A percentile compares a stretch with the other conserved stretches of the same genome.
Conservation (phyloP, 805 yeast genomes). For the Saccharomyces kudriavzevii region DNA sequence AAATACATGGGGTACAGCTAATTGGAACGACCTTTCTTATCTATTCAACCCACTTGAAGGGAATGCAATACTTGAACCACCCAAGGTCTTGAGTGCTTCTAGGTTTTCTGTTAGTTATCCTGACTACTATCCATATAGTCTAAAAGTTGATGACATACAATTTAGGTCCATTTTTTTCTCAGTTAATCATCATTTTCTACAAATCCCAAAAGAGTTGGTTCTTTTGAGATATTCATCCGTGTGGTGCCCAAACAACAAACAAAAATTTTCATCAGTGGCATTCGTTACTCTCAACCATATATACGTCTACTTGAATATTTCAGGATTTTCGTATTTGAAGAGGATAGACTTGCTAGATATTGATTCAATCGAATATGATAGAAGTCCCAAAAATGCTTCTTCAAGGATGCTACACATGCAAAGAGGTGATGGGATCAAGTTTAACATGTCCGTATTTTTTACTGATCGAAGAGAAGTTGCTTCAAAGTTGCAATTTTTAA, state of each 20-base stretch:
- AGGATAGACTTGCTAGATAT: slow-evolving; percentile 40
- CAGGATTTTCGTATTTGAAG: slow-evolving; percentile 62
- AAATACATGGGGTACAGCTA: slow-evolving; percentile 83
- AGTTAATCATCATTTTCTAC: slow-evolving; percentile 15
- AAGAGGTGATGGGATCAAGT: slow-evolving; percentile 42
- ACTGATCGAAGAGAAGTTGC: slow-evolving; percentile 52
- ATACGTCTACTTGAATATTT: slow-evolving; percentile 57
- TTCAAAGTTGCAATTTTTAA: slow-evolving; percentile 48
- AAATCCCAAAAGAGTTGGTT: slow-evolving; percentile 49
- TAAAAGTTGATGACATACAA: slow-evolving; percentile 61
- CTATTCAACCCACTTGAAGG: slow-evolving; percentile 6
- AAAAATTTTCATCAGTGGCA: slow-evolving; percentile 62
- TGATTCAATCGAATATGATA: slow-evolving; percentile 42
- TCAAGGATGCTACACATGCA: slow-evolving; percentile 16
- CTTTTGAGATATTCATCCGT: slow-evolving; percentile 54
- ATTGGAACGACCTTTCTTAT: slow-evolving; percentile 62
- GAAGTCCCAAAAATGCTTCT: slow-evolving; percentile 5
- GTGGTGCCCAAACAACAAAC: slow-evolving; percentile 59
- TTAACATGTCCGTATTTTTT: slow-evolving; percentile 41
- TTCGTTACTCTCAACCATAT: slow-evolving; percentile 52
- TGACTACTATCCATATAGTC: slow-evolving; percentile 45
- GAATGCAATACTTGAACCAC: slow-evolving; percentile 1
- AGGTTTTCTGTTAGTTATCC: slow-evolving; percentile 40
- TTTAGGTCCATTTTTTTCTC: slow-evolving; percentile 66
- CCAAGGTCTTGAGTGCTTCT: background rate